Percentiles rank a stretch among this genome's conserved stretches.
phyloP scores from a whole-genome alignment of 352 stramenopile species.

The Phytophthora cajani region DNA sequence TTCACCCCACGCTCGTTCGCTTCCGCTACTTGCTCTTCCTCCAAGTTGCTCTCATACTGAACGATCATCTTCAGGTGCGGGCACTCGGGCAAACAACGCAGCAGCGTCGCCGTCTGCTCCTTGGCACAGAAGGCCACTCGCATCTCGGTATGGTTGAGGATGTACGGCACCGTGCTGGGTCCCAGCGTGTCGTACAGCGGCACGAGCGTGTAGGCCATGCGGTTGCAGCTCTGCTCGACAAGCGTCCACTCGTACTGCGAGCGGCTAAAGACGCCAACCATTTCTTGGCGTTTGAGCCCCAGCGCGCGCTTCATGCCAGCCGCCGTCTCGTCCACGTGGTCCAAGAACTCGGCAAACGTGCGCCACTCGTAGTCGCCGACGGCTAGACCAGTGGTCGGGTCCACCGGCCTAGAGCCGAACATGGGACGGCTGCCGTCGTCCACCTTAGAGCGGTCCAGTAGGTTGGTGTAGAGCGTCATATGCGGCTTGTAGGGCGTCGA shows the following conservation, averaged over 20 bases:
- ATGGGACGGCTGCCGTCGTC: constrained; percentile 57
- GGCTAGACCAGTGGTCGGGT: constrained; percentile 39
- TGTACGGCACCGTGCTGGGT: constrained; percentile 57
- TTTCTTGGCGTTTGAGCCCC: constrained; percentile 45
- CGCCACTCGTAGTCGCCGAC: constrained; percentile 55
- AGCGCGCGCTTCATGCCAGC: constrained; percentile 47
- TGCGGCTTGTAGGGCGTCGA: constrained; percentile 30
- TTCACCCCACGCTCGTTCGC: constrained; percentile 32
- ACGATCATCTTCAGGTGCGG: constrained; percentile 50
- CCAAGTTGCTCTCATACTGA: constrained; percentile 47
- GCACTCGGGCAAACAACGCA: constrained; percentile 44
- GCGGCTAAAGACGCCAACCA: constrained; percentile 61
- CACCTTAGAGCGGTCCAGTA: constrained; percentile 51
- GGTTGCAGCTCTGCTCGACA: constrained; percentile 64
- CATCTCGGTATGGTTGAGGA: constrained; percentile 73
- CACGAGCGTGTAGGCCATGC: constrained; percentile 70
- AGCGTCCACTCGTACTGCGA: constrained; percentile 73
- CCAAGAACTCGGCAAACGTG: constrained; percentile 59
- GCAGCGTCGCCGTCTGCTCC: constrained; percentile 43
- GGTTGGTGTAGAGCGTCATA: constrained; percentile 67
- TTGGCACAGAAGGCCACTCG: constrained; percentile 59
- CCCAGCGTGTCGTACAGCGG: constrained; percentile 79
- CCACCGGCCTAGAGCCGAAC: constrained; percentile 52
- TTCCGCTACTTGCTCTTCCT: constrained; percentile 27
- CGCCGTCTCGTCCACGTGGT: constrained; percentile 43